Percentiles rank a stretch among this genome's conserved stretches.
These are phyloP conservation scores for Furcasterigmium sp. DNA, from an alignment of 2,329 filamentous ascomycete genomes.

Conservation along the genomic window DNA sequence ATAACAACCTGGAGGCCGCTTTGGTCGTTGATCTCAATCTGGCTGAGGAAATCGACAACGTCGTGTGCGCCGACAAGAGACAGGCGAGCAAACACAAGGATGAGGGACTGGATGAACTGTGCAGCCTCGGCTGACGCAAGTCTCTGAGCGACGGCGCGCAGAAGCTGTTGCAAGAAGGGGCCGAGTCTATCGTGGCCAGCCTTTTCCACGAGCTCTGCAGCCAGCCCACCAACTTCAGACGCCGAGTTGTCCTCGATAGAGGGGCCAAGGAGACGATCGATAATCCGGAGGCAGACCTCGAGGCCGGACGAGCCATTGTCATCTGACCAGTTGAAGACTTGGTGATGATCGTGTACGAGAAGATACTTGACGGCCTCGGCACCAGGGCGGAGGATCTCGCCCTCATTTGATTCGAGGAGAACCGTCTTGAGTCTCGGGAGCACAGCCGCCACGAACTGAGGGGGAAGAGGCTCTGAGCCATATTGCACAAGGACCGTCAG, in stretches of 20 bases:
- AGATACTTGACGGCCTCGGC: slow-evolving; percentile 86
- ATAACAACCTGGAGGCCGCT: slow-evolving; percentile 87
- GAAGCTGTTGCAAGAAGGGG: slow-evolving; percentile 80
- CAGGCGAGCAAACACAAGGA: slow-evolving; percentile 88
- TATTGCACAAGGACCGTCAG: slow-evolving; percentile 76
- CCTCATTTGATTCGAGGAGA: slow-evolving; percentile 78
- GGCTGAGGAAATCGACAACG: slow-evolving; percentile 85
- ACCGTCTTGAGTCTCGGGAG: slow-evolving; percentile 84
- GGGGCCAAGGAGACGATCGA: slow-evolving; percentile 82
- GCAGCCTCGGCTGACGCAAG: slow-evolving; percentile 78
- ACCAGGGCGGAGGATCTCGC: slow-evolving; percentile 80
- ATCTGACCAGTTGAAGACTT: slow-evolving; percentile 84
- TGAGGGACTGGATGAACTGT: slow-evolving; percentile 90
- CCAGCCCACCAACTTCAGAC: slow-evolving; percentile 91
- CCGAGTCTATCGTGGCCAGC: slow-evolving; percentile 87
- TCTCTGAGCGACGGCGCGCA: slow-evolving; percentile 82
- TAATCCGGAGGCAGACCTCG: slow-evolving; percentile 84
- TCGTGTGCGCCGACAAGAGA: slow-evolving; percentile 81
- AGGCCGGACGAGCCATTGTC: slow-evolving; percentile 74
- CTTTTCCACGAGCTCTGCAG: slow-evolving; percentile 92
- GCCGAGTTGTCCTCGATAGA: slow-evolving; percentile 88
- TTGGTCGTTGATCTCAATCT: slow-evolving; percentile 72
- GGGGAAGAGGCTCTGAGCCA: slow-evolving; percentile 77
- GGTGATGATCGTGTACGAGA: slow-evolving; percentile 81
- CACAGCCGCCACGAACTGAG: slow-evolving; percentile 76